Evolutionary conservation across 768 basidiomycete species (phyloP), one percentile per base, ranked within the genome.

Genomic region (Sutorius australiensis): DNA sequence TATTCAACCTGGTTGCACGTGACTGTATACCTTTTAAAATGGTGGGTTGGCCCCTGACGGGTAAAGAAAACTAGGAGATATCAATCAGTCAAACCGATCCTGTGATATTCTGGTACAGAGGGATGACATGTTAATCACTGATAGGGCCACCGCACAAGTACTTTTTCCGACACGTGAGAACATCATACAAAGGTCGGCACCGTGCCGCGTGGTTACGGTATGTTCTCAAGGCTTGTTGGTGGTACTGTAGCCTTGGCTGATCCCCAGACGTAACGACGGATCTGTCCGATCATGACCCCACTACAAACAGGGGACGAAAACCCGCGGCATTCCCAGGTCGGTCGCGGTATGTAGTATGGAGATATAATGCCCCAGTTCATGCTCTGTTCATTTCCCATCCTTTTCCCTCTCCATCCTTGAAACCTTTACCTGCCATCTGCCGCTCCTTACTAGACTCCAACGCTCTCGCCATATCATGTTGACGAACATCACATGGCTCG

Each of bases 401-500:
- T 28, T 27, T 50, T 37, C 36, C n/a, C 36, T 10, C n/a, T 37
- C n/a, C 6, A 37, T 37, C 4, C 24, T 24, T 24, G 24, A 24
- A 24, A 24, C 24, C 24, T 24, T 24, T 24, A 24, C 24, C n/a
- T 17, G 27, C 30, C 28, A 17, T 10, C 0, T 19, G 37, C 37
- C n/a, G 19, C n/a, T 38, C 38, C n/a, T 38, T 38, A 38, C 38
- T 11, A 38, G 9, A 16, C 8, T 37, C 16, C 14, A 24, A 6
- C 28, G 3, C 21, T 19, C 41, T 37, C 17, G 5, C 30, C 36
- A n/a, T 38, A 51, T 32, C 6, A 69, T 69, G 68, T 39, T 68
- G 3, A 56, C 59, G 34, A 59, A 48, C 41, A n/a, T 61, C 16
- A 68, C 68, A 32, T 69, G 68, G 68, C 43, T 69, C 1, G 68